Evolutionary conservation across 768 basidiomycete species (phyloP).

Genomic region (Auricularia heimuer): DNA sequence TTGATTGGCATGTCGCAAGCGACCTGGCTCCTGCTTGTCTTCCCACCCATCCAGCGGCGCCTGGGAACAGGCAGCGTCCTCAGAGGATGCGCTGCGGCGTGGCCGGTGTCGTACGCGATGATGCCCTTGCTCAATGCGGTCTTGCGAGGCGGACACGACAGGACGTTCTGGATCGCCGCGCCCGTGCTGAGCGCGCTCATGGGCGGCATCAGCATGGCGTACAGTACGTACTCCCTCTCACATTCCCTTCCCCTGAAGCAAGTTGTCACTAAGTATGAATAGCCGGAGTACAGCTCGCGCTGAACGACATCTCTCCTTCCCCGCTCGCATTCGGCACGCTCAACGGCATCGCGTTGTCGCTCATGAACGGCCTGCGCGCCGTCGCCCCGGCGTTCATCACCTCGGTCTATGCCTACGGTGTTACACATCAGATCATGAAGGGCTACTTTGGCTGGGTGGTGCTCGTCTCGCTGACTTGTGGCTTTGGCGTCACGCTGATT

Average conservation of each 20-base stretch:
- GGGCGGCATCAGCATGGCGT: background rate
- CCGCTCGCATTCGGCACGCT: conserved; percentile 5
- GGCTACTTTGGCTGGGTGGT: background rate
- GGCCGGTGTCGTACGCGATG: background rate
- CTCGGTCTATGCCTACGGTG: background rate
- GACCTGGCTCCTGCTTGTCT: conserved; percentile 1
- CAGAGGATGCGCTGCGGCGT: background rate
- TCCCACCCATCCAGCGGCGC: conserved; percentile 3
- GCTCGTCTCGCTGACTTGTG: background rate
- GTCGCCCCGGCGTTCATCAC: background rate
- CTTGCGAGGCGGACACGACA: background rate
- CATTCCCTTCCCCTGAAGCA: background rate
- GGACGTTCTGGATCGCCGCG: background rate
- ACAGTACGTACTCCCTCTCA: background rate
- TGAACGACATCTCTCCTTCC: conserved; percentile 6
- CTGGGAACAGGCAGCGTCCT: conserved; percentile 3
- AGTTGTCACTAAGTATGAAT: background rate
- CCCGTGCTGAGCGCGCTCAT: background rate
- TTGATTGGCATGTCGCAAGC: background rate
- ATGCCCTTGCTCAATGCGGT: background rate
- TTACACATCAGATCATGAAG: background rate
- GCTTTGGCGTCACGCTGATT: background rate
- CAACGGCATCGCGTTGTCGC: conserved; percentile 6
- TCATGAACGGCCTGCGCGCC: conserved; percentile 1
- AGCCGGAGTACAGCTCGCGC: conserved; percentile 6